Evolutionary conservation across 139 green algal species (phyloP), one percentile per base, ranked within the genome.

Genomic region (Coccomyxa sp.): DNA sequence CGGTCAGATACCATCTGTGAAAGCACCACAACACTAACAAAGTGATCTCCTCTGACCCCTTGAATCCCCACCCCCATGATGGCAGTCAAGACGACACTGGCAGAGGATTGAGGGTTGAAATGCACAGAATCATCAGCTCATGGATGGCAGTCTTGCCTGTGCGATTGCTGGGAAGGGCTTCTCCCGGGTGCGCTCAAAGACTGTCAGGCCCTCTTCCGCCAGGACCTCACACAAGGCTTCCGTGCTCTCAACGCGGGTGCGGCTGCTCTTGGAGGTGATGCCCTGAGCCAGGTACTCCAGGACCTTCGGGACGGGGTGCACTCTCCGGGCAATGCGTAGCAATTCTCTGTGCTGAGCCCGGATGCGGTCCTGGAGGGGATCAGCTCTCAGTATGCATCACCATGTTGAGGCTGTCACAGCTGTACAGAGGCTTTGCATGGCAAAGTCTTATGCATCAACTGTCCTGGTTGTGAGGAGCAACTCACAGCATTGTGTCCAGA

Each of bases 231-330:
- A 72, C 34, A 84, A 36, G n/a, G 72, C 55, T 78, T 99, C 96
- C 35, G 90, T 83, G 81, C 90, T 96, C 73, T 94, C 91, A 39
- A 97, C 86, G 34, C 91, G 90, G 2, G 94, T 98, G 74, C 94
- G 91, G 79, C 93, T 95, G 86, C 95, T 98, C 84, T 98, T 98
- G 76, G 91, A 95, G 36, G 84, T 78, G 36, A 98, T 76, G 39
- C 92, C 94, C 36, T 93, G 87, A 35, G 88, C 68, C 50, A 92
- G 55, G 73, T 79, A 77, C 7, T 90, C 88, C 6, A 89, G 33
- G 10, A 90, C 70, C 36, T 79, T 69, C 27, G 68, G 38, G 7
- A 87, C 69, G 8, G 88, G 82, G 79, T 92, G 89, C 35, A 98
- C 37, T 35, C 36, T 37, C 12, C 78, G 82, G 2, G 89, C 74